Evolutionary conservation across 2,329 filamentous ascomycete genomes (phyloP).

Genomic region (Fusarium palustre): DNA sequence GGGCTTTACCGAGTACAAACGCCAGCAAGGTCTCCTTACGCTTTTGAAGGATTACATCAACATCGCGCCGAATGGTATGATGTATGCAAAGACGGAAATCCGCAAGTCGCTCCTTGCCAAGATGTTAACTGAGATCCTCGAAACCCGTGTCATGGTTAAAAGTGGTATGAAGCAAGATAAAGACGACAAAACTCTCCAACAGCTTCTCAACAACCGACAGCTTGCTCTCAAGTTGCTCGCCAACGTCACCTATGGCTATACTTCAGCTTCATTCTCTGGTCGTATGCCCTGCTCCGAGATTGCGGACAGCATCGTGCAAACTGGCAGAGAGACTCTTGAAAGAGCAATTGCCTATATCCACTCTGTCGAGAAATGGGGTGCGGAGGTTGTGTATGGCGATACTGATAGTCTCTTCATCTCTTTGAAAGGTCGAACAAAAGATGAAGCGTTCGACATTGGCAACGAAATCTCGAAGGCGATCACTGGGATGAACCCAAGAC

Average conservation of each 20-base stretch:
- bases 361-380: constrained; percentile 85
- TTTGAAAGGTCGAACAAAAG: constrained; percentile 85
- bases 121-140: constrained; percentile 95
- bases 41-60: constrained; percentile 88
- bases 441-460: constrained; percentile 92
- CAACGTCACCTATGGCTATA: constrained; percentile 99
- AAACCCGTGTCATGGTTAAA: constrained; percentile 98
- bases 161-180: constrained; percentile 95
- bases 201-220: constrained; percentile 91
- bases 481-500: constrained; percentile 89
- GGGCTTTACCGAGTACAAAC: constrained; percentile 89
- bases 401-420: constrained; percentile 95
- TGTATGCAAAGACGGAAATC: constrained; percentile 88
- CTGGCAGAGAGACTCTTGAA: constrained; percentile 92
- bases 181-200: constrained; percentile 85
- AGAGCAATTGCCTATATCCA: constrained; percentile 94
- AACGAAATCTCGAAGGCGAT: constrained; percentile 90
- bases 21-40: constrained; percentile 79
- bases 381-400: constrained; percentile 97
- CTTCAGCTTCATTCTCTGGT: constrained; percentile 95
- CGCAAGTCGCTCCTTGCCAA: constrained; percentile 92
- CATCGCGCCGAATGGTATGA: constrained; percentile 94
- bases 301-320: constrained; percentile 97
- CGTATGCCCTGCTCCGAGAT: constrained; percentile 99
- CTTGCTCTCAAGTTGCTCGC: constrained; percentile 94